Conservation (phyloP, 331 rosid genomes). For the Dryas integrifolia region DNA sequence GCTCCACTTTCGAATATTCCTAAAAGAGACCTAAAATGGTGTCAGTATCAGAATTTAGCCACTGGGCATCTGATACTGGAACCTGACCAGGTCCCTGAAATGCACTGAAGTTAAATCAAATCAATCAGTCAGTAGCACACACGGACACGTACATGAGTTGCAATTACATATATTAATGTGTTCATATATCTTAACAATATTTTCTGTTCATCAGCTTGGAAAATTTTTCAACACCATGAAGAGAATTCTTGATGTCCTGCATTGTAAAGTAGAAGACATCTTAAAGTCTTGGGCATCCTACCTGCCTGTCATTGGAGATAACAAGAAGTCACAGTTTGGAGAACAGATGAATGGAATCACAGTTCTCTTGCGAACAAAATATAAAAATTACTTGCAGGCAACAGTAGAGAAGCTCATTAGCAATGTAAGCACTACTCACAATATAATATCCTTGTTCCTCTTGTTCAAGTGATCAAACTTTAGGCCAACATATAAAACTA, state of each 20-base stretch:
- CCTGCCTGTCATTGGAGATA: conserved; percentile 74
- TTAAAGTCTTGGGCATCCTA: conserved; percentile 88
- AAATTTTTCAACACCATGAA: conserved; percentile 82
- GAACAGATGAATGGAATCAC: conserved; percentile 92
- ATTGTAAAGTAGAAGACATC: conserved; percentile 84
- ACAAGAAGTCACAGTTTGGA: conserved; percentile 58
- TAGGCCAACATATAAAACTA: background rate
- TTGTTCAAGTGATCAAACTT: background rate
- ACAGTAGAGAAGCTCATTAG: conserved; percentile 80
- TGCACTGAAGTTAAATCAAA: too few species aligned
- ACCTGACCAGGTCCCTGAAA: background rate
- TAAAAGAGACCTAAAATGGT: background rate
- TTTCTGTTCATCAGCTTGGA: conserved; percentile 58
- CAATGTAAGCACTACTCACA: conserved; percentile 54
- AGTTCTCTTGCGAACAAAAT: conserved; percentile 83
- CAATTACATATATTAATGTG: background rate
- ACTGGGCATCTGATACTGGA: background rate
- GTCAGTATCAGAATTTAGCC: background rate
- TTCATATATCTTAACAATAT: conserved; percentile 21
- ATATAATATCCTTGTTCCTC: background rate
- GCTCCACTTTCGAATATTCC: conserved; percentile 14
- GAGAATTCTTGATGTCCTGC: conserved; percentile 92
- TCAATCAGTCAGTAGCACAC: background rate
- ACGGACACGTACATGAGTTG: background rate
- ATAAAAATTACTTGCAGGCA: conserved; percentile 91